phyloP scores from a whole-genome alignment of 306 rosid genomes.

The Malus asiatica region DNA sequence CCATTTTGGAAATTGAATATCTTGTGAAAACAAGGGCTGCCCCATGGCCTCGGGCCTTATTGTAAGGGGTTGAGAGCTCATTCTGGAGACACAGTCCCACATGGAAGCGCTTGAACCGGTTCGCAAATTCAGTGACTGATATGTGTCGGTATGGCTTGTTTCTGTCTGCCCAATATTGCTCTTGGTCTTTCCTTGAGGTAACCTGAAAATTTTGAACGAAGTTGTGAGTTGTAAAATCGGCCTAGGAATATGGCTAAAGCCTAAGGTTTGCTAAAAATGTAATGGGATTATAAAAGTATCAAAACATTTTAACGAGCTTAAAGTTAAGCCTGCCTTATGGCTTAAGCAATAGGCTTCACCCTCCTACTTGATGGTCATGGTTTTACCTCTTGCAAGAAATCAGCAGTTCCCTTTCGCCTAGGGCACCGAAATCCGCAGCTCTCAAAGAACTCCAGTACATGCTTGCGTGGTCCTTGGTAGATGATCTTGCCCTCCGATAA shows the following conservation, averaged over 20 bases:
- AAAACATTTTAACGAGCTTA: background rate
- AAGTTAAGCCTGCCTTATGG: background rate
- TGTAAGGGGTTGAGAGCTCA: slow-evolving; percentile 49
- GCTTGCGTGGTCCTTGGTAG: slow-evolving; percentile 71
- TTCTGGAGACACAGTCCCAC: slow-evolving; percentile 38
- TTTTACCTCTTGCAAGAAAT: slow-evolving; percentile 83
- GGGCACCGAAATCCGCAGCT: slow-evolving; percentile 73
- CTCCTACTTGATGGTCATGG: too few species aligned
- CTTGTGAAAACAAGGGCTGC: slow-evolving; percentile 63
- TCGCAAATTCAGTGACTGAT: slow-evolving; percentile 54
- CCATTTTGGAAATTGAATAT: slow-evolving; percentile 35
- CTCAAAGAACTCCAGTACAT: slow-evolving; percentile 53
- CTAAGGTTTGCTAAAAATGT: background rate
- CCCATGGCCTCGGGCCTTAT: slow-evolving; percentile 45
- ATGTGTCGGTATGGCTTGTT: slow-evolving; percentile 39
- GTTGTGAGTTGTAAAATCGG: background rate
- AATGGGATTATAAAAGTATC: background rate
- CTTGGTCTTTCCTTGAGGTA: slow-evolving; percentile 84
- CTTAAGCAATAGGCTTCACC: too few species aligned
- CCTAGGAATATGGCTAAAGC: background rate
- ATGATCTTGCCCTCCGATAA: slow-evolving; percentile 72
- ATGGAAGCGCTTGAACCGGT: slow-evolving; percentile 61
- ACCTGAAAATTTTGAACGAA: slow-evolving; percentile 31
- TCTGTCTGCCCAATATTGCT: slow-evolving; percentile 80
- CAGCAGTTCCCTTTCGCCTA: slow-evolving; percentile 83